Conservation (phyloP, 345 rosid genomes). For the Geranium rotundifolium region DNA sequence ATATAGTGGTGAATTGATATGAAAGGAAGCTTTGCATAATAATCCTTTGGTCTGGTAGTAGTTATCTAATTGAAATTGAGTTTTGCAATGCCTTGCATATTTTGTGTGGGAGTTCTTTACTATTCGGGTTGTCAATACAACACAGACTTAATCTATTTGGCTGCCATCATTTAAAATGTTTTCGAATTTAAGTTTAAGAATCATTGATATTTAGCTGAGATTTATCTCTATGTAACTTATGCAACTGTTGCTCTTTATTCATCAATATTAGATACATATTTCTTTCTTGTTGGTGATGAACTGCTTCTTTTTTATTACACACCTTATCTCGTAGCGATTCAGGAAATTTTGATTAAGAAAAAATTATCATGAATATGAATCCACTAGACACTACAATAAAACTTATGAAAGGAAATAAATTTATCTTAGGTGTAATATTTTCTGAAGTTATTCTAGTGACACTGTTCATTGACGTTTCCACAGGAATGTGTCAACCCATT, state of each 20-base stretch:
- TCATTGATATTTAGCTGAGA: no score
- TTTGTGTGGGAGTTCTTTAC: not conserved
- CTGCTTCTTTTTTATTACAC: no score
- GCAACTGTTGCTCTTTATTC: no score
- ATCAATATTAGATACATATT: no score
- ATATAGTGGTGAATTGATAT: not conserved
- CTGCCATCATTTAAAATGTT: no score
- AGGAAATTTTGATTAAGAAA: no score
- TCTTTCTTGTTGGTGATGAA: no score
- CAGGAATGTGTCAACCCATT: conserved; percentile 75
- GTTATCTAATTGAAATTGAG: not conserved
- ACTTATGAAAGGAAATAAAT: not conserved
- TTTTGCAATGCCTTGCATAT: not conserved
- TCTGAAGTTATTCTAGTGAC: not conserved
- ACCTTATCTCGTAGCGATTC: no score
- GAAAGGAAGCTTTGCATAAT: not conserved
- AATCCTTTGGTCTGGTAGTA: not conserved
- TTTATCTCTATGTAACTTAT: no score
- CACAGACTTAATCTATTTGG: not conserved
- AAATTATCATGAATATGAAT: no score
- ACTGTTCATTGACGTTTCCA: conserved; percentile 4
- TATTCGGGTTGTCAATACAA: not conserved
- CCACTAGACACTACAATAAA: no score
- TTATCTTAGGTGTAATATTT: not conserved
- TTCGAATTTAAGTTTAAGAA: no score